A percentile compares a stretch with the other conserved stretches of the same genome.
These are phyloP conservation scores for Populus tremula DNA, from an alignment of 345 rosid species.

Conservation along the genomic window DNA sequence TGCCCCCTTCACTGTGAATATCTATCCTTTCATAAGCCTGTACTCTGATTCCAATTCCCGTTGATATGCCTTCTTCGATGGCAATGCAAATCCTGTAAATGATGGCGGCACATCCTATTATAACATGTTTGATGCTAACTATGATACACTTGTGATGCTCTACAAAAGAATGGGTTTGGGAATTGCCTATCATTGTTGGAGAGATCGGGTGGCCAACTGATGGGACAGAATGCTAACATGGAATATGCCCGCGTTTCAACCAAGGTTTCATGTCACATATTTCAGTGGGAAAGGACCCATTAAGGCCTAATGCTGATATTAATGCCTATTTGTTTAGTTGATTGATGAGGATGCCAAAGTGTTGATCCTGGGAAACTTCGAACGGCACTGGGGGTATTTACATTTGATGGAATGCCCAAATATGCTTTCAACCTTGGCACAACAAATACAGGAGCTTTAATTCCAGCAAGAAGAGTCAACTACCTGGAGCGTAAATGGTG, in stretches of 20 bases:
- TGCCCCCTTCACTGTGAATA: constrained; percentile 69
- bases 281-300: constrained; percentile 59
- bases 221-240: constrained; percentile 60
- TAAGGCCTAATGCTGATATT: constrained; percentile 45
- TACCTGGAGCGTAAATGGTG: constrained; percentile 75
- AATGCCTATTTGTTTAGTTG: constrained; percentile 72
- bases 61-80: constrained; percentile 75
- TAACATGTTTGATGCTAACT: constrained; percentile 84
- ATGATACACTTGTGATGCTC: constrained; percentile 70
- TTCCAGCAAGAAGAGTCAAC: constrained; percentile 49
- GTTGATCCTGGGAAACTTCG: constrained; percentile 63
- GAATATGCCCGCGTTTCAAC: constrained; percentile 65
- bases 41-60: constrained; percentile 73
- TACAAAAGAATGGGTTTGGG: constrained; percentile 76
- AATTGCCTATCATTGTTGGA: constrained; percentile 71
- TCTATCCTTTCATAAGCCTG: constrained; percentile 89
- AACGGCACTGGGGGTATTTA: constrained; percentile 38
- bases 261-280: constrained; percentile 73
- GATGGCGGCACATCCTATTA: constrained; percentile 77
- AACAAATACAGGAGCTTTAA: constrained; percentile 58
- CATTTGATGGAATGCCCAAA: constrained; percentile 47
- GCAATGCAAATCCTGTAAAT: constrained; percentile 50
- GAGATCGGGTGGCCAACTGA: constrained; percentile 97
- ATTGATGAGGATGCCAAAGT: constrained; percentile 86
- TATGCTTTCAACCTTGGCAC: constrained; percentile 70